phyloP scores from a whole-genome alignment of 148 eudicot species.

The Amaranthus hypochondriacus region DNA sequence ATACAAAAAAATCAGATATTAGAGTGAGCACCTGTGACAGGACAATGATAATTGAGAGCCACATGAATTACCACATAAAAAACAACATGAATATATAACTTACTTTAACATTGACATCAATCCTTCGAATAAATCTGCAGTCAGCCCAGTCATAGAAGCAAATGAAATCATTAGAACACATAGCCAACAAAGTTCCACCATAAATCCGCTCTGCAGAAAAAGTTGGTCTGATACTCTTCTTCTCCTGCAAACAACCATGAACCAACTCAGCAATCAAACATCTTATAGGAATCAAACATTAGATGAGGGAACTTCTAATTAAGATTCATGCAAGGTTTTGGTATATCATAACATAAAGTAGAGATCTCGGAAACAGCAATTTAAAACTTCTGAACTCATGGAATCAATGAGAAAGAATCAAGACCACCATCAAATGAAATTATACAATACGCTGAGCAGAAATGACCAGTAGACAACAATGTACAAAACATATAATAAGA shows the following conservation, averaged over 20 bases:
- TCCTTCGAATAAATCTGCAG: conserved; percentile 83
- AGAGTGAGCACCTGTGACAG: background rate
- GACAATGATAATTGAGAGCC: conserved; percentile 1
- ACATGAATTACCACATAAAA: background rate
- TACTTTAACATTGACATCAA: conserved; percentile 94
- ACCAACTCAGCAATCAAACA: conserved; percentile 4
- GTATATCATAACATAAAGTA: background rate
- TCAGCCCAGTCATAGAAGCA: conserved; percentile 99
- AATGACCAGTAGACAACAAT: background rate
- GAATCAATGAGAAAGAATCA: background rate
- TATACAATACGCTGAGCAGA: background rate
- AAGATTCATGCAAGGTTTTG: background rate
- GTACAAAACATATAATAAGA: conserved; percentile 18
- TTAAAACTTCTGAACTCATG: background rate
- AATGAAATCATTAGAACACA: conserved; percentile 96
- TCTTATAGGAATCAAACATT: too few relatives aligned
- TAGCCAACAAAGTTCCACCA: conserved; percentile 86
- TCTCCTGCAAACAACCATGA: conserved; percentile 58
- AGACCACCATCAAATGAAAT: background rate
- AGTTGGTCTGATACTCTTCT: conserved; percentile 85
- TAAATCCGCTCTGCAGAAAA: conserved; percentile 92
- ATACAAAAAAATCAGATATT: conserved; percentile 10
- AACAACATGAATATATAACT: conserved; percentile 23
- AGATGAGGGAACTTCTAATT: background rate
- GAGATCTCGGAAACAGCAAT: background rate